These are phyloP conservation scores for Phlyctochytrium arcticum DNA, from an alignment of 192 early-diverging fungal species.

Conservation along the genomic window DNA sequence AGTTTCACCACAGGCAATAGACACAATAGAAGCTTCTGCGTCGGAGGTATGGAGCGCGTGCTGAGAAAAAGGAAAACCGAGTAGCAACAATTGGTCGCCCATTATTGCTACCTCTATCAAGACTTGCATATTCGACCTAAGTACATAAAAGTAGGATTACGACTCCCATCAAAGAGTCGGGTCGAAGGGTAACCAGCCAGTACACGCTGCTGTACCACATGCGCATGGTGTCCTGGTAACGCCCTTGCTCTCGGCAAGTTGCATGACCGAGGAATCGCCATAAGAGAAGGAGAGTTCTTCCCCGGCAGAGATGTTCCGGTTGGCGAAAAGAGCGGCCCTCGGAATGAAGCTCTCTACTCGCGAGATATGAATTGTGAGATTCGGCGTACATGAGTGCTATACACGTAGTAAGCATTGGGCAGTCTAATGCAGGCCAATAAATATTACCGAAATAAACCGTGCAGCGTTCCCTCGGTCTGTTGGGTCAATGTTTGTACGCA, in stretches of 20 bases:
- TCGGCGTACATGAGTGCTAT: constrained; percentile 39
- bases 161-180: neutral
- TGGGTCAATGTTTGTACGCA: constrained; percentile 38
- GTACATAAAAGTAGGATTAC: neutral
- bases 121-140: neutral
- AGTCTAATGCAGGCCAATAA: neutral
- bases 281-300: constrained; percentile 37
- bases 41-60: too few relatives aligned
- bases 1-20: too few relatives aligned
- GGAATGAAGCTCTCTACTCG: constrained; percentile 29
- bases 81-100: too few relatives aligned
- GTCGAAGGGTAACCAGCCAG: constrained; percentile 18
- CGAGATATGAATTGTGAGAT: constrained; percentile 27
- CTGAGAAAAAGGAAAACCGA: too few relatives aligned
- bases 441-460: constrained; percentile 27
- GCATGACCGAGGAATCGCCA: constrained; percentile 1
- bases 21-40: too few relatives aligned
- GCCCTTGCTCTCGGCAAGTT: neutral
- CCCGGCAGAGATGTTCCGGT: constrained; percentile 22
- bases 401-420: neutral
- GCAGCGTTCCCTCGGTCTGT: constrained; percentile 26
- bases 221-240: neutral
- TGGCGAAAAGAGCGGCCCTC: constrained; percentile 28
- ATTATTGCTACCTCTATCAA: neutral
- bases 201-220: constrained; percentile 8